Evolutionary conservation across 2,329 filamentous ascomycete genomes (phyloP).

Genomic region (Neocucurbitaria cava): DNA sequence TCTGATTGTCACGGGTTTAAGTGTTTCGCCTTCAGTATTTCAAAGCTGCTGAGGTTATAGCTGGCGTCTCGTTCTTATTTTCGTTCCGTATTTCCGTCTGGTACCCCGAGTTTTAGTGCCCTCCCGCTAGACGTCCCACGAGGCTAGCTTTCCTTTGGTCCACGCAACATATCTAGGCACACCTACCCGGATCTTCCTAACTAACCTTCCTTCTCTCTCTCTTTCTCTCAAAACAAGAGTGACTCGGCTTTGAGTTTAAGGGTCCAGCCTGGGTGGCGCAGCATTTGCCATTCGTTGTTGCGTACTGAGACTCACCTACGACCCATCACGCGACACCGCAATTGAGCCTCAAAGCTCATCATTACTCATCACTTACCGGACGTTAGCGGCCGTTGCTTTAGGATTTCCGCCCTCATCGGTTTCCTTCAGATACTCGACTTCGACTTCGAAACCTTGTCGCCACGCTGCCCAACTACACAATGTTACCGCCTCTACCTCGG

Average conservation of each 20-base stretch:
- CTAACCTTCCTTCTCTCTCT: too few species aligned
- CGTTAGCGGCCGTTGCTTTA: neutral
- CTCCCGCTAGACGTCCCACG: slow-evolving; percentile 12
- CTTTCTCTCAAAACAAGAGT: neutral
- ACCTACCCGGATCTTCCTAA: neutral
- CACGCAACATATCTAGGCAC: slow-evolving; percentile 11
- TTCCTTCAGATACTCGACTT: neutral
- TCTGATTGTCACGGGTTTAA: neutral
- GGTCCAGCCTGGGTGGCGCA: slow-evolving; percentile 4
- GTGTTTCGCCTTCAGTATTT: neutral
- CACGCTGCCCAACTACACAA: slow-evolving; percentile 24
- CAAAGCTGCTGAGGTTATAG: neutral
- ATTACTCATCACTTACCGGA: neutral
- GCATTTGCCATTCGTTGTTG: neutral
- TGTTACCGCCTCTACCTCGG: slow-evolving; percentile 53
- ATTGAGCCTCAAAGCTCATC: neutral
- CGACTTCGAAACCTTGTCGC: neutral
- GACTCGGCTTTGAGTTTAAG: neutral
- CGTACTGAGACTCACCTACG: slow-evolving; percentile 3
- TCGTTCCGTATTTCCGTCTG: slow-evolving; percentile 15
- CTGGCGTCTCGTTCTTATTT: neutral
- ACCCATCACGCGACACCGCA: slow-evolving; percentile 10
- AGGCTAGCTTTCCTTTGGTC: slow-evolving; percentile 22
- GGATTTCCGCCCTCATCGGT: neutral
- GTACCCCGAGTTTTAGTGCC: slow-evolving; percentile 10